Base-by-base conservation (phyloP, 2,329 filamentous ascomycete species). In the Paraphoma sp. region DNA sequence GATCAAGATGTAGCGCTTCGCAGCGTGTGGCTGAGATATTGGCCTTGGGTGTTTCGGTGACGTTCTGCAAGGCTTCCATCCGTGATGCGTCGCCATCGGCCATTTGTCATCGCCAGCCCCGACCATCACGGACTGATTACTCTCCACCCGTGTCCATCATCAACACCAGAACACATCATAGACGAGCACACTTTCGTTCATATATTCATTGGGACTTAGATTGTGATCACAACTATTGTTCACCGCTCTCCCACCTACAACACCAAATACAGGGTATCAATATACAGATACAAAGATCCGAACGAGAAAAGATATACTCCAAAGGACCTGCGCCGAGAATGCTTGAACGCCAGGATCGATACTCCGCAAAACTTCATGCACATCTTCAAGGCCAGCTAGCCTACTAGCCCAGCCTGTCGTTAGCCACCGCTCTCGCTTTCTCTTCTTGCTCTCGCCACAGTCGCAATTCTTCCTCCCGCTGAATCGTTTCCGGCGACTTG, bases 1-100 rank as follows among this genome's bases (percentile, higher is more conserved):
- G 63, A 71, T 73, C 65, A 73, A 69, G 64, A 73, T 65, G 55
- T 63, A 53, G 56, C 46, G 59, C 61, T 67, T 63, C 59, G 64
- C 59, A 65, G 60, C 62, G 45, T 51, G 51, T 55, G 51, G 60
- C 59, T 62, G 59, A 67, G 49, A 62, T 56, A 36, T 41, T 42
- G 57, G 62, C 63, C 60, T 42, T 58, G 40, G 56, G 55, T 59
- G 57, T 54, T 70, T 68, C 66, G 57, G 64, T 72, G 68, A 68
- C 63, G 60, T 76, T 76, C 73, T 64, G 60, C 60, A 65, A 71
- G 68, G 67, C 64, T 75, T 75, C 72, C 66, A 76, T 64, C 47
- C 47, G 31, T 56, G 60, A 54, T 48, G 60, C 62, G 48, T 65
- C 65, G 62, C 63, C 69, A 64, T 68, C 64, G 59, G 58, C 50